These are phyloP conservation scores for Silybum marianum DNA, from an alignment of 129 eudicot species.

Conservation along the genomic window DNA sequence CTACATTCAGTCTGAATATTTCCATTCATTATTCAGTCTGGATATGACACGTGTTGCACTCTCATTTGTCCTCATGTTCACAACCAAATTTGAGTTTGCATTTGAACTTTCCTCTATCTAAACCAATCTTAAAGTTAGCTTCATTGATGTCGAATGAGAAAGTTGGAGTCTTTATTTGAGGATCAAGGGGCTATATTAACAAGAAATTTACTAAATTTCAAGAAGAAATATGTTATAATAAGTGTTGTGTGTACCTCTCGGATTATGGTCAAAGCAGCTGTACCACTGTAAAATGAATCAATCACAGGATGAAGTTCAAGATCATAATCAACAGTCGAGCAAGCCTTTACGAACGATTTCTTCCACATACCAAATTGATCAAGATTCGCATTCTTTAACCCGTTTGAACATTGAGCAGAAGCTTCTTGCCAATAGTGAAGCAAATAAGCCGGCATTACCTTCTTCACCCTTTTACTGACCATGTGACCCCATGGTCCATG, in stretches of 20 bases:
- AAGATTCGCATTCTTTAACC: constrained; percentile 17
- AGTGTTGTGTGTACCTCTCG: constrained; percentile 54
- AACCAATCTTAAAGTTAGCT: background rate
- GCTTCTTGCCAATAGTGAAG: constrained; percentile 78
- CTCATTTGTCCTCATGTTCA: too few relatives aligned
- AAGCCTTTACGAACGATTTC: constrained; percentile 66
- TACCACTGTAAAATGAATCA: constrained; percentile 82
- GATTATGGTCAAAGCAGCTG: constrained; percentile 71
- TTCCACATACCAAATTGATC: constrained; percentile 67
- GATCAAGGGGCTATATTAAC: background rate
- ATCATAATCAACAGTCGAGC: constrained; percentile 72
- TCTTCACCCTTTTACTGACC: constrained; percentile 70
- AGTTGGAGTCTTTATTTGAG: background rate
- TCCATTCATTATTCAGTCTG: too few relatives aligned
- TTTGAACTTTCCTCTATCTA: background rate
- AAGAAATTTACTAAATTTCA: background rate
- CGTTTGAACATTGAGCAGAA: constrained; percentile 36
- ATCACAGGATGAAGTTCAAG: constrained; percentile 63
- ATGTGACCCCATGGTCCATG: constrained; percentile 98
- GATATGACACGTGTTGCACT: too few relatives aligned
- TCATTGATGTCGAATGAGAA: background rate
- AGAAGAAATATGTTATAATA: background rate
- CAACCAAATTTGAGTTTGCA: too few relatives aligned
- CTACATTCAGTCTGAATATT: too few relatives aligned
- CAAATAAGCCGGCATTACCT: constrained; percentile 73